Evolutionary conservation across 2,329 filamentous ascomycete genomes (phyloP).

Genomic region (Penicillium janthinellum): DNA sequence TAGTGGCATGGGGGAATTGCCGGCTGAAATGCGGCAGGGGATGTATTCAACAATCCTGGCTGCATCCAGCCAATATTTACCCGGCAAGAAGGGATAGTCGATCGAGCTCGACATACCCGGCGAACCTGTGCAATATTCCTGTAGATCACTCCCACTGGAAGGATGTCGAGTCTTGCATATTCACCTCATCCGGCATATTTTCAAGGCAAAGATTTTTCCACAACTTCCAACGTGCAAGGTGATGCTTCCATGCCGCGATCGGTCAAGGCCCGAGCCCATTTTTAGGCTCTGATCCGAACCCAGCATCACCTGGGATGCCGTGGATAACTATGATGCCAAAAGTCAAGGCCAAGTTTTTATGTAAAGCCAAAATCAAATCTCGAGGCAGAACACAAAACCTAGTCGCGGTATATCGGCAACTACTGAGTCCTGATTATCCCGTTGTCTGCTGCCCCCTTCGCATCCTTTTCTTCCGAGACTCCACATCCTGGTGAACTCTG

Average conservation of each 20-base stretch:
- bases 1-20: background rate
- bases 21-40: slow-evolving; percentile 16
- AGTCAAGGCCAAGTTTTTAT: background rate
- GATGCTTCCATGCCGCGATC: background rate
- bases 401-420: background rate
- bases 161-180: slow-evolving; percentile 13
- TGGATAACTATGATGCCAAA: background rate
- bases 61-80: slow-evolving; percentile 23
- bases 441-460: slow-evolving; percentile 13
- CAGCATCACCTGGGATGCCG: background rate
- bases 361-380: background rate
- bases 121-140: slow-evolving; percentile 31
- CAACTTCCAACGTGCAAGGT: background rate
- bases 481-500: slow-evolving; percentile 21
- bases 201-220: background rate
- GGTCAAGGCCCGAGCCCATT: background rate
- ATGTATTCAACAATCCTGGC: background rate
- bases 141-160: slow-evolving; percentile 20
- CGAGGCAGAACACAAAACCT: background rate
- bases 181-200: background rate
- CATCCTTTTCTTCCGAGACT: slow-evolving; percentile 23
- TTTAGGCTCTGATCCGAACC: background rate
- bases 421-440: slow-evolving; percentile 16
- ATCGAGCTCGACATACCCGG: slow-evolving; percentile 22
- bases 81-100: slow-evolving; percentile 29